Percentiles rank a stretch among this genome's conserved stretches.
phyloP scores from a whole-genome alignment of 331 rosid genomes.

The Quercus phellos region DNA sequence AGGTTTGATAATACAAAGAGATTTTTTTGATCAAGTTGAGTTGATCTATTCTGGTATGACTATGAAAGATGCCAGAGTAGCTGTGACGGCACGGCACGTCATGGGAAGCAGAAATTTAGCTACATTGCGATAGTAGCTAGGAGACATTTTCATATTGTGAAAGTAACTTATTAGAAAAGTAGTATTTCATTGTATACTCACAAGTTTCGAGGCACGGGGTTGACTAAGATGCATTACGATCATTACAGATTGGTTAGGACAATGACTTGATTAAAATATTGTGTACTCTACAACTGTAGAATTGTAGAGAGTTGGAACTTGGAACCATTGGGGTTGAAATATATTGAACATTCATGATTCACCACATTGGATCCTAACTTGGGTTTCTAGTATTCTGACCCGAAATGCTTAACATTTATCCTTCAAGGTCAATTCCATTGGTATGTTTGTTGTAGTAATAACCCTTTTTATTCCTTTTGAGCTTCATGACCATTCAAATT shows the following conservation, averaged over 20 bases:
- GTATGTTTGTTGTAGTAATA: not conserved
- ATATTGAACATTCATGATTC: not conserved
- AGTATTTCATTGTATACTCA: not conserved
- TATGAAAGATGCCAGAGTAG: slow-evolving; percentile 29
- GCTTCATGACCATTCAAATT: slow-evolving; percentile 10
- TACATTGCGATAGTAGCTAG: not conserved
- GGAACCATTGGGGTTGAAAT: not conserved
- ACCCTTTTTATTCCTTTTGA: not conserved
- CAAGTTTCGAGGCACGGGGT: slow-evolving; percentile 22
- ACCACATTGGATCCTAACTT: slow-evolving; percentile 28
- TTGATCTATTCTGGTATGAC: not conserved
- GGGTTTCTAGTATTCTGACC: slow-evolving; percentile 1
- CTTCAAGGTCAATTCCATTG: slow-evolving; percentile 4
- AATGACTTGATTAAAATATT: not conserved
- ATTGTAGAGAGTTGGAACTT: not conserved
- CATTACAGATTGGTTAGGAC: not conserved
- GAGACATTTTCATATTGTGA: slow-evolving; percentile 30
- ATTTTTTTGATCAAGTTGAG: not conserved
- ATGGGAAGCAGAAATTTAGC: slow-evolving; percentile 30
- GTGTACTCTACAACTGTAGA: no score
- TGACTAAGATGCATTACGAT: slow-evolving; percentile 27
- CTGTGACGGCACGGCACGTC: slow-evolving; percentile 68
- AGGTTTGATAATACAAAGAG: slow-evolving; percentile 13
- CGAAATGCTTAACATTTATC: slow-evolving; percentile 5
- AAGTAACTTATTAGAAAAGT: slow-evolving; percentile 17